Percentiles rank a stretch among this genome's conserved stretches.
Evolutionary conservation across 2,329 filamentous ascomycete genomes (phyloP).

Genomic region (Penicillium occitanis): DNA sequence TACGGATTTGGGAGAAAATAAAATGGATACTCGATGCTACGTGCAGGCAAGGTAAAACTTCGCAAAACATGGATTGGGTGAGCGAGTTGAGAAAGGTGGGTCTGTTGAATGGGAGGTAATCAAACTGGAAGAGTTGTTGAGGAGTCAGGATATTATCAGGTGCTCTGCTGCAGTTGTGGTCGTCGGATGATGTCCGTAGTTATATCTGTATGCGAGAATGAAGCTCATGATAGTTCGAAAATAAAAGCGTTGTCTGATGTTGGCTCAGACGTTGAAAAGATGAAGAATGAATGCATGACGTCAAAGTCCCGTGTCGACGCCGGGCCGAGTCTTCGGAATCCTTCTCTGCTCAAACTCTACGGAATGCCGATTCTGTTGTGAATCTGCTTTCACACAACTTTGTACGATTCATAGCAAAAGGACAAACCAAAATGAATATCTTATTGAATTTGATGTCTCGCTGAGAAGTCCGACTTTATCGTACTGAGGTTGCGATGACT

Average conservation of each 20-base stretch:
- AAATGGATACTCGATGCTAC: constrained; percentile 4
- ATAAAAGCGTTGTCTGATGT: not conserved
- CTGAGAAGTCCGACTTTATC: not conserved
- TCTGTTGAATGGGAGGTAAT: not conserved
- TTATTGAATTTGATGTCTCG: not conserved
- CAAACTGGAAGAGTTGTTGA: not conserved
- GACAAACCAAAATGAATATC: not conserved
- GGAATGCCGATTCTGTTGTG: constrained; percentile 5
- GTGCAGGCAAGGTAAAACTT: not conserved
- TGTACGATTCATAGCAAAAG: not conserved
- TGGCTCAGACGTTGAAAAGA: not conserved
- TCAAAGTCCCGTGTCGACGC: constrained; percentile 12
- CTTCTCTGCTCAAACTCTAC: not conserved
- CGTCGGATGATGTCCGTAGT: not conserved
- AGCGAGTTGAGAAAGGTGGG: constrained; percentile 5
- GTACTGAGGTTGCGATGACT: not conserved
- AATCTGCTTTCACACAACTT: not conserved
- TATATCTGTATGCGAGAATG: not conserved
- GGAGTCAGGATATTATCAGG: not conserved
- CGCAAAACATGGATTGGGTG: constrained; percentile 5
- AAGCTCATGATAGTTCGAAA: not conserved
- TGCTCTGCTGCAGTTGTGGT: not conserved
- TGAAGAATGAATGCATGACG: not conserved
- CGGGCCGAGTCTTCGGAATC: constrained; percentile 9
- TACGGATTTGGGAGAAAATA: not conserved